Evolutionary conservation across 1,284 basidiomycete species (phyloP).

Genomic region (Melanopsichium pennsylvanicum): DNA sequence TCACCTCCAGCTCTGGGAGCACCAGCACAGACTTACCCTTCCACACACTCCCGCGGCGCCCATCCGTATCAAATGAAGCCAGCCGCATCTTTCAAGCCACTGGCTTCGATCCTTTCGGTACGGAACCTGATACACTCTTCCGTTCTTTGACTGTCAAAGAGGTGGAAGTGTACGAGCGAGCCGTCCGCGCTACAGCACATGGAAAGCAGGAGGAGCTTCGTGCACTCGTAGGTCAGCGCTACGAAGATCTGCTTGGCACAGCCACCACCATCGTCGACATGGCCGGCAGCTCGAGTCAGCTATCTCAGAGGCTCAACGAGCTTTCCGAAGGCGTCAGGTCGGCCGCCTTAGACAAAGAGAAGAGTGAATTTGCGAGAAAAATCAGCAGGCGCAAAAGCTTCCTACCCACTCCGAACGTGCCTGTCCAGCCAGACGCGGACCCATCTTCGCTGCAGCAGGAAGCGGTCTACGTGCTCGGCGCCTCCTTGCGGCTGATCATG

Average conservation of each 20-base stretch:
- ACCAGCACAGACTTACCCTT: conserved; percentile 4
- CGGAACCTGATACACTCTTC: conserved; percentile 51
- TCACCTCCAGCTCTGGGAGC: conserved; percentile 29
- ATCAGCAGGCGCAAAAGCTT: conserved; percentile 20
- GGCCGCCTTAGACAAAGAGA: conserved; percentile 8
- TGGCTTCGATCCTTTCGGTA: conserved; percentile 36
- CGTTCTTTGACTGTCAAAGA: conserved; percentile 33
- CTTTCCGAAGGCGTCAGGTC: conserved; percentile 20
- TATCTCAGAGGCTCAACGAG: conserved; percentile 30
- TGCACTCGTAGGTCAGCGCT: conserved; percentile 51
- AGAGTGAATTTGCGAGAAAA: conserved; percentile 5
- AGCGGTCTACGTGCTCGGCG: conserved; percentile 41
- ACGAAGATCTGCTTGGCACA: conserved; percentile 53
- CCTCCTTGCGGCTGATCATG: conserved; percentile 49
- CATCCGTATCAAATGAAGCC: conserved; percentile 20
- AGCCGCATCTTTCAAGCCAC: conserved; percentile 33
- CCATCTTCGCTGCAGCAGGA: conserved; percentile 24
- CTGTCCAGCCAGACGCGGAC: neutral
- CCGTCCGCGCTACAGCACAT: conserved; percentile 24
- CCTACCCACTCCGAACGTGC: conserved; percentile 3
- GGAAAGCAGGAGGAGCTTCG: conserved; percentile 47
- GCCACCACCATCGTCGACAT: conserved; percentile 58
- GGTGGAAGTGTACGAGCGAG: conserved; percentile 38
- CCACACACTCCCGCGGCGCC: conserved; percentile 4
- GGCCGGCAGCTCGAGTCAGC: conserved; percentile 37